phyloP scores from a whole-genome alignment of 805 yeast genomes.

The Saccharomycopsis javanensis region DNA sequence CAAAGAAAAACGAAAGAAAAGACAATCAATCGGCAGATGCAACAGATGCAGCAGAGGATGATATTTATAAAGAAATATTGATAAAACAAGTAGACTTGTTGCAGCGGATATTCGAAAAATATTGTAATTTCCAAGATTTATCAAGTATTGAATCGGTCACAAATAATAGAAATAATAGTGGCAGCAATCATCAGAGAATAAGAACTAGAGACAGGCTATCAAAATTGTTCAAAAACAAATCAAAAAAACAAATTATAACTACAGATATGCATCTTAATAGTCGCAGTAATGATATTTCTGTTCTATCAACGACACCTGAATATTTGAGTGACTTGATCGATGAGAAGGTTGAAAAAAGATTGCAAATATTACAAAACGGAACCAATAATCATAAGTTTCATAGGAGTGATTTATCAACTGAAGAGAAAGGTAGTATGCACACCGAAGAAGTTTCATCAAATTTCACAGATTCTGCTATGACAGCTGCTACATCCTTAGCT shows the following conservation, averaged over 20 bases:
- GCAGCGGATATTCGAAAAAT: not conserved
- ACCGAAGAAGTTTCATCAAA: not conserved
- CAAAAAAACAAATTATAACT: not conserved
- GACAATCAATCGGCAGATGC: too few species aligned
- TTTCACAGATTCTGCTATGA: not conserved
- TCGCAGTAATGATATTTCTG: not conserved
- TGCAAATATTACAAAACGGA: not conserved
- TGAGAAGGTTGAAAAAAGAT: not conserved
- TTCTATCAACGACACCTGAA: not conserved
- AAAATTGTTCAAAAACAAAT: not conserved
- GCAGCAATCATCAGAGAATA: not conserved
- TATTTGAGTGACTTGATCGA: not conserved
- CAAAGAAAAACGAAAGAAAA: too few species aligned
- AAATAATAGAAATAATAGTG: not conserved
- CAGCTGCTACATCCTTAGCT: not conserved
- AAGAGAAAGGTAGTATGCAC: not conserved
- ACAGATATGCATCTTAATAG: not conserved
- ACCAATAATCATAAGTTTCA: not conserved
- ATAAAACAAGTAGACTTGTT: not conserved
- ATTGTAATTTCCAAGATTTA: not conserved
- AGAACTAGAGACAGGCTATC: not conserved
- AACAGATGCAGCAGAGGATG: not conserved
- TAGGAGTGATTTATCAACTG: not conserved
- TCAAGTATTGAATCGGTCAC: not conserved
- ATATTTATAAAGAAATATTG: not conserved